A percentile compares a stretch with the other conserved stretches of the same genome.
phyloP scores from a whole-genome alignment of 2,329 filamentous ascomycete genomes.

The Trichoderma sp. region DNA sequence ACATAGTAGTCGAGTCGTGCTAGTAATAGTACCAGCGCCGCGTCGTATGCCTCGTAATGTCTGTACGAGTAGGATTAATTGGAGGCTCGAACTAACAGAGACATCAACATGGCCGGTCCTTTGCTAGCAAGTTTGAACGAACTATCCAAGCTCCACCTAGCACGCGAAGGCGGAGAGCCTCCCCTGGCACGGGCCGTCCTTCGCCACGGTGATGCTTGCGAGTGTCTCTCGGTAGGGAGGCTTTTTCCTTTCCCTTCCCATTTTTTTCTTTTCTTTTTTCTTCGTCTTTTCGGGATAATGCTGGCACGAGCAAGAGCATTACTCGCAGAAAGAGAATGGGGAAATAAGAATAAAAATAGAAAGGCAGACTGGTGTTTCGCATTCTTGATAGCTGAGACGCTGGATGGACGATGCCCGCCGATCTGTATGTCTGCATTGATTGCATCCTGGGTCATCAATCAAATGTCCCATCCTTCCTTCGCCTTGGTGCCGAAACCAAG shows the following conservation, averaged over 20 bases:
- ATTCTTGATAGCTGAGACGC: background rate
- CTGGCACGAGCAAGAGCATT: background rate
- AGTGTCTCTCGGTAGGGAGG: background rate
- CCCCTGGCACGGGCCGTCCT: constrained; percentile 16
- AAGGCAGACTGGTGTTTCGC: constrained; percentile 1
- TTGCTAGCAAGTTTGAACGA: background rate
- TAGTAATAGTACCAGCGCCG: background rate
- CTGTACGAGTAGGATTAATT: background rate
- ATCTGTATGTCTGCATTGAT: background rate
- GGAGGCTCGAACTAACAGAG: constrained; percentile 2
- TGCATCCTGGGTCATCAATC: background rate
- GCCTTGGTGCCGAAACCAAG: background rate
- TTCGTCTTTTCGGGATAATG: background rate
- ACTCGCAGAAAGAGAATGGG: background rate
- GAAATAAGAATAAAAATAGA: background rate
- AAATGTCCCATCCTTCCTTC: background rate
- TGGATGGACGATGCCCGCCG: background rate
- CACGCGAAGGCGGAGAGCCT: constrained; percentile 14
- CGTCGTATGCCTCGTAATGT: background rate
- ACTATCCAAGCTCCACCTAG: background rate
- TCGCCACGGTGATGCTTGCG: background rate
- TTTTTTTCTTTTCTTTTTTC: background rate
- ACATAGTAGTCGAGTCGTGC: background rate
- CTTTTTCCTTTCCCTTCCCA: background rate
- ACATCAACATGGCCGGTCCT: background rate